These are phyloP conservation scores for Dendrobium nobile DNA, from an alignment of 106 monocot genomes.

Conservation along the genomic window DNA sequence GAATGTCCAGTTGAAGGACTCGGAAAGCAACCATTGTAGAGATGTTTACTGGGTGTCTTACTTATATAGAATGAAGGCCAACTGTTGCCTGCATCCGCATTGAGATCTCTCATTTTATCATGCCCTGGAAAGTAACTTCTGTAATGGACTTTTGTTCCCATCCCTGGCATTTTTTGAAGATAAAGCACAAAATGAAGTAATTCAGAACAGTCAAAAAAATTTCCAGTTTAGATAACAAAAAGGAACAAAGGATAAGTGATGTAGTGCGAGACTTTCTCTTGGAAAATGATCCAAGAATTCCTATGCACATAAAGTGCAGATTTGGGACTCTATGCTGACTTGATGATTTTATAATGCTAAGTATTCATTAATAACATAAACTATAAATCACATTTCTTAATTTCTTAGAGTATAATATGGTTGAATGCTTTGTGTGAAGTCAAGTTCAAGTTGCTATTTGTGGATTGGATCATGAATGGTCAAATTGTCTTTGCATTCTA, in stretches of 20 bases:
- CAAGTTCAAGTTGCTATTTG: background rate
- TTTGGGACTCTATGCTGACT: background rate
- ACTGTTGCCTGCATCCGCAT: conserved; percentile 16
- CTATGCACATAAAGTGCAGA: background rate
- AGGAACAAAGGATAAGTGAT: background rate
- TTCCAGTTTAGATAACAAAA: background rate
- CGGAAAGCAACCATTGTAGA: conserved; percentile 14
- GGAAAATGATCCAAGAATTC: background rate
- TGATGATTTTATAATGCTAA: background rate
- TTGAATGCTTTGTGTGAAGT: background rate
- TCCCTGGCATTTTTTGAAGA: conserved; percentile 16
- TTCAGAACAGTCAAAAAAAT: background rate
- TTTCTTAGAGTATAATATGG: background rate
- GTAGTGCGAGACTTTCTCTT: background rate
- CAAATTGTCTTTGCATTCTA: background rate
- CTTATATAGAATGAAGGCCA: conserved; percentile 36
- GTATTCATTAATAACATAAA: background rate
- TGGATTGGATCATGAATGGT: background rate
- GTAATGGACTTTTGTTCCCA: conserved; percentile 57
- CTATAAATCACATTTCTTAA: background rate
- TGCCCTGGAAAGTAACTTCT: conserved; percentile 40
- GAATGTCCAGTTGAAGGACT: conserved; percentile 22
- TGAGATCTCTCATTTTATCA: conserved; percentile 36
- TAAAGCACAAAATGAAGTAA: background rate
- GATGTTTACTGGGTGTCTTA: conserved; percentile 16